Base-by-base conservation (phyloP, 768 basidiomycete genomes). In the Kwoniella sp. region DNA sequence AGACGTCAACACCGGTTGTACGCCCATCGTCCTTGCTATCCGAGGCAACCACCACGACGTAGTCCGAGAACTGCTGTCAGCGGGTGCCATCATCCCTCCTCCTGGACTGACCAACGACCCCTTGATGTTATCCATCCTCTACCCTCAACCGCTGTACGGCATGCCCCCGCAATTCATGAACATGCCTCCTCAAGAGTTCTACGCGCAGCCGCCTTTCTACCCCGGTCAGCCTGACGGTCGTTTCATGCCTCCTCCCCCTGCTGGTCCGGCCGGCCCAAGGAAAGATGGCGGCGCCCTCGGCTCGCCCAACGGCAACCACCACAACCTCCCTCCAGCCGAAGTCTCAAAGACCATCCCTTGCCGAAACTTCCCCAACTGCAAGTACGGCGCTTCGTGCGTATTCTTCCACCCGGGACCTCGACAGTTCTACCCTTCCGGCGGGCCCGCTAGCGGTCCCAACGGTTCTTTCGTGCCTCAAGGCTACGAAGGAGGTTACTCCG, bases 311-410 rank as follows among this genome's bases (percentile, higher is more conserved):
- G 76, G 70, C 20, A 68, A 66, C 41, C 41, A 48, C 52, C 41
- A 66, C 48, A 79, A 79, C 52, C 74, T 82, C 7, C 81, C 81
- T 31, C 81, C 81, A 31, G 70, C 72, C 15, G 81, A 82, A 52
- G 76, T 81, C 5, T 67, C 75, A 57, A 79, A 79, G 69, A 77
- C 71, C 20, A 82, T 82, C 59, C 81, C 78, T 5, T 82, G 81
- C 64, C 69, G 81, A 58, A 81, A 81, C 70, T 82, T 81, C 72
- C 81, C 81, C 28, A 77, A 78, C 62, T 82, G 81, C 68, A 73
- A 79, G 53, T 82, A 80, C 68, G 81, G 79, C 22, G 55, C 64
- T 55, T 68, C 72, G 13, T 81, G 81, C 53, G 75, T 76, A 22
- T 82, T 82, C 78, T 77, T 73, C 59, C 81, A 80, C 58, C 81